Evolutionary conservation across 2,329 filamentous ascomycete species (phyloP), one percentile per base, ranked within the genome.

Genomic region (Fusarium redolens): DNA sequence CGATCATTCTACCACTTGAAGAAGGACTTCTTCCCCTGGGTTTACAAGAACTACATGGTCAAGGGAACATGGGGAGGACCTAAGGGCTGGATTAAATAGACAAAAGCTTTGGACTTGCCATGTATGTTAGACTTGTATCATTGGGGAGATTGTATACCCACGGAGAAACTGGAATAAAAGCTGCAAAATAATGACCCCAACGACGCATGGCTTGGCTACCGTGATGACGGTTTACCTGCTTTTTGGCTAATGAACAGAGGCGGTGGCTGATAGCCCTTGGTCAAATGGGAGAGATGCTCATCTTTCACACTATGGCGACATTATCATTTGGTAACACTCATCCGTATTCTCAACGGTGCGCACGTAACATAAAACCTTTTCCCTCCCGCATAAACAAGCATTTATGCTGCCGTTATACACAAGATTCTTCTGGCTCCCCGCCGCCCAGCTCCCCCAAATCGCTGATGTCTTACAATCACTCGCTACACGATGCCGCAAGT

Each of bases 1-100:
- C 84, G 86, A 7, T 82, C 86, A 0, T 92, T 92, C 76, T 92
- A 89, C 72, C 82, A 91, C 73, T 73, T 92, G 48, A 92, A 92
- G 83, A 91, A 90, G 81, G 86, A 91, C 75, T 92, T 92, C 75
- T 92, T 92, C 80, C 90, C 90, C 0, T 91, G 89, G 89, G 89
- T 92, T 5, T 91, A 91, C 79, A 86, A 84, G 59, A 85, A 87
- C 41, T 85, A 84, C 41, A 87, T 90, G 85, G 85, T 91, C 11
- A 91, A 89, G 81, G 90, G 89, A 10, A 88, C 83, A 12, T 91
- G 90, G 89, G 89, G 83, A 28, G 89, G 89, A 10, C 88, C 89
- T 0, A 89, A 87, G 77, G 89, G 89, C 0, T 90, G 81, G 81
- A 58, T 73, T 30, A 74, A 61, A 66, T 73, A 73, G 38, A 48